phyloP scores from a whole-genome alignment of 257 asterid species.

The Fraxinus excelsior region DNA sequence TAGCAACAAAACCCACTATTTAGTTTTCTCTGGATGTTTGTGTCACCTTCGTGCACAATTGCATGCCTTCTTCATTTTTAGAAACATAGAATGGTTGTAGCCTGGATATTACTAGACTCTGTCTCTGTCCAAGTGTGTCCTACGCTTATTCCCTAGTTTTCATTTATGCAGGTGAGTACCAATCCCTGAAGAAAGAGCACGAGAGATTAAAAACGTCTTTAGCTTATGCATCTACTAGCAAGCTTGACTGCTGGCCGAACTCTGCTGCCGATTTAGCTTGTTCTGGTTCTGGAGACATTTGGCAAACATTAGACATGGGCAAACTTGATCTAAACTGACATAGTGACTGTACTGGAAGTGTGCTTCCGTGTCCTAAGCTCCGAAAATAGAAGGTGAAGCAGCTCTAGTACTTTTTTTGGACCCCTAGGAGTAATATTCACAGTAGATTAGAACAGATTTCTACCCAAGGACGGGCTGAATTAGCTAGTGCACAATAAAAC shows the following conservation, averaged over 20 bases:
- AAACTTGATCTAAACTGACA: slow-evolving; percentile 57
- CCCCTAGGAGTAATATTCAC: slow-evolving; percentile 5
- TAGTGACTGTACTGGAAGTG: background rate
- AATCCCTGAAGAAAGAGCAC: slow-evolving; percentile 53
- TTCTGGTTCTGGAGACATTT: slow-evolving; percentile 39
- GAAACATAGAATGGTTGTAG: background rate
- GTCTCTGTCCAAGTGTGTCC: background rate
- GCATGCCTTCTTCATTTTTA: background rate
- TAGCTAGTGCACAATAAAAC: slow-evolving; percentile 18
- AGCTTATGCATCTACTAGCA: slow-evolving; percentile 27
- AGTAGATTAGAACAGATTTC: background rate
- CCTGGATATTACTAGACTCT: background rate
- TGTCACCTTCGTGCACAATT: too few relatives aligned
- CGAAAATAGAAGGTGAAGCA: slow-evolving; percentile 10
- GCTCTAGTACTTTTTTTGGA: background rate
- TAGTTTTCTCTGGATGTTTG: too few relatives aligned
- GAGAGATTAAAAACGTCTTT: slow-evolving; percentile 49
- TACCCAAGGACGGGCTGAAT: slow-evolving; percentile 4
- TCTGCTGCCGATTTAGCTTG: slow-evolving; percentile 31
- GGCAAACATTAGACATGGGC: slow-evolving; percentile 56
- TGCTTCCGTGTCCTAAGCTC: background rate
- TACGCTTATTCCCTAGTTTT: background rate
- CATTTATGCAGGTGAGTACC: slow-evolving; percentile 56
- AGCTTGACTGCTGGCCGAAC: slow-evolving; percentile 35
- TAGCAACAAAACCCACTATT: too few relatives aligned